Base-by-base conservation (phyloP, 805 yeast species). In the Starmerella vitae region DNA sequence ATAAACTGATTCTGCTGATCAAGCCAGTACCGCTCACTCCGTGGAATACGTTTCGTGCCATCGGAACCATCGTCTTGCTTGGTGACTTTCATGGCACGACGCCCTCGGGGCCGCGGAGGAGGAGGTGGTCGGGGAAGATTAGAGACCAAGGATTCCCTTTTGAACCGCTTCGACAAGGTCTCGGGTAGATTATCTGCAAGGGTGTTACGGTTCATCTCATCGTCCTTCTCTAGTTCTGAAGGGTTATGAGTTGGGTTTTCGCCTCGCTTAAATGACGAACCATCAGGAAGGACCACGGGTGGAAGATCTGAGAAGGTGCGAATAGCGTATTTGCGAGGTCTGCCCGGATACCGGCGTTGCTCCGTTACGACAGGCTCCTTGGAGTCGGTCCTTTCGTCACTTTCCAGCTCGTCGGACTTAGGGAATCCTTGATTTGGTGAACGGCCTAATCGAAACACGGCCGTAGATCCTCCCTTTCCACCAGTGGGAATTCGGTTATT, bases 1-100 rank as follows among this genome's bases (percentile, higher is more conserved):
- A 37, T 32, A 22, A 41, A 33, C 28, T 37, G 17, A 13, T 29
- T 37, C 34, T 41, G 44, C 36, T 41, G 44, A 33, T 33, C 44
- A 24, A 41, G 36, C 44, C 44, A 41, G 42, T 41, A 41, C 21
- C 44, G 24, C 26, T 41, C 37, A n/a, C 36, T 22, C 3, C 43
- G 39, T 8, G 43, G 43, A 8, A 27, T 27, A 6, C 14, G 10
- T 17, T 22, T 7, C 10, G 10, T 22, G 12, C 26, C 26, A 22
- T 22, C 26, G 26, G 26, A 7, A 22, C 12, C 12, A 22, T 22
- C 26, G 12, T 22, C 26, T 22, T 7, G 7, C 26, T 22, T 22
- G 12, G 26, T 12, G 10, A 12, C 26, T 22, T 22, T 22, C 7
- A 22, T 8, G 7, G 26, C 10, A 12, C 26, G 26, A 7, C 26